phyloP scores from a whole-genome alignment of 202 grass and related monocot genomes.

The Setaria italica region DNA sequence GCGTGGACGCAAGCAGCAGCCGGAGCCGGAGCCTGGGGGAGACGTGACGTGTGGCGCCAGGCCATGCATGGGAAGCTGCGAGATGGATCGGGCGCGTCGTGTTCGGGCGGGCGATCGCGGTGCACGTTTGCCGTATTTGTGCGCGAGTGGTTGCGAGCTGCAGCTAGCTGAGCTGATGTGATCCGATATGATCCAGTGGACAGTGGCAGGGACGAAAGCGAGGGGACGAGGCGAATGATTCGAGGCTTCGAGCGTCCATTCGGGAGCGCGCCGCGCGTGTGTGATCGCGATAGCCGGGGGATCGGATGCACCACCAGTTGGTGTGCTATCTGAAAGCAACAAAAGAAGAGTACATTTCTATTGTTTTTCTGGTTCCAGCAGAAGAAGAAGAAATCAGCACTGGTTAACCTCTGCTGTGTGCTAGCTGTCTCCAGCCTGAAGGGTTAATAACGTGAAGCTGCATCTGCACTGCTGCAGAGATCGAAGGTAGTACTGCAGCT shows the following conservation, averaged over 20 bases:
- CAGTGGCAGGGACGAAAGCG: not conserved
- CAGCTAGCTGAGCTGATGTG: not conserved
- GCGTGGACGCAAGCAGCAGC: not conserved
- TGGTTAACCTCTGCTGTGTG: too few relatives aligned
- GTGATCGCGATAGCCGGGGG: not conserved
- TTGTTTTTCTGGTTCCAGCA: too few relatives aligned
- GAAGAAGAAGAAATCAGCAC: too few relatives aligned
- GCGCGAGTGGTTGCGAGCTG: not conserved
- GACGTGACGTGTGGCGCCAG: not conserved
- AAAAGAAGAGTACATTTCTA: too few relatives aligned
- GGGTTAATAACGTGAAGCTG: too few relatives aligned
- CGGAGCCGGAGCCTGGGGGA: not conserved
- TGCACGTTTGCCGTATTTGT: not conserved
- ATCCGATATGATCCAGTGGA: not conserved
- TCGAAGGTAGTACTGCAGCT: too few relatives aligned
- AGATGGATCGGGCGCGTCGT: not conserved
- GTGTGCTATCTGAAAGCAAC: too few relatives aligned
- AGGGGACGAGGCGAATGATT: not conserved
- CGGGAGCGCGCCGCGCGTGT: slow-evolving; percentile 3
- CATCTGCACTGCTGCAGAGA: too few relatives aligned
- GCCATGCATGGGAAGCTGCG: too few relatives aligned
- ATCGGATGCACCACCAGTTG: too few relatives aligned
- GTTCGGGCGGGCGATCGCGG: not conserved
- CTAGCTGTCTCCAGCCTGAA: too few relatives aligned
- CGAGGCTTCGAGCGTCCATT: not conserved